A percentile compares a stretch with the other conserved stretches of the same genome.
These are phyloP conservation scores for Colletotrichum gigasporum DNA, from an alignment of 2,329 filamentous ascomycete species.

Conservation along the genomic window DNA sequence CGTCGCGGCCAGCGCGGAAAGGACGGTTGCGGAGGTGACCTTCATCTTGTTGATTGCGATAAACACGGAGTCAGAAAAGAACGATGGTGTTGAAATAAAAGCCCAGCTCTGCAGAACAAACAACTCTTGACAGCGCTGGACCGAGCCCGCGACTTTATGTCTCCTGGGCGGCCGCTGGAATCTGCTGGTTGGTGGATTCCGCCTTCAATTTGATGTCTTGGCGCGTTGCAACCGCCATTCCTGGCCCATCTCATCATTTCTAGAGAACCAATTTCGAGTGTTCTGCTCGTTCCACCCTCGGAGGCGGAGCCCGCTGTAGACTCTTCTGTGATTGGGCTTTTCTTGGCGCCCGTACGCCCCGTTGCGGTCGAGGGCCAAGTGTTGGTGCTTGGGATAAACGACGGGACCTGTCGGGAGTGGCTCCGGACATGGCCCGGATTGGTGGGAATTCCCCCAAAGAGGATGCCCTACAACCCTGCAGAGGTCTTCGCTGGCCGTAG, in stretches of 20 bases:
- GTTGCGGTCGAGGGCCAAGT: background rate
- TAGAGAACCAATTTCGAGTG: background rate
- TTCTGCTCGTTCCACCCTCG: background rate
- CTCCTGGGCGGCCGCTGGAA: too few species aligned
- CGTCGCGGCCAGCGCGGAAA: constrained; percentile 30
- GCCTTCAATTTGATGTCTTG: background rate
- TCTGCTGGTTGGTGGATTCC: constrained; percentile 6
- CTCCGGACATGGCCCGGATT: constrained; percentile 8
- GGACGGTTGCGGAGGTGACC: background rate
- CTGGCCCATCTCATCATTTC: background rate
- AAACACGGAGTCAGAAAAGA: background rate
- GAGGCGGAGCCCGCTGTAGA: background rate
- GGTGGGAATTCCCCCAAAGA: constrained; percentile 2
- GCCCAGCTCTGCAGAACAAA: background rate
- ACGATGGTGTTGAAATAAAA: background rate
- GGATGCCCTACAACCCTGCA: background rate
- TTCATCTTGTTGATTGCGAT: background rate
- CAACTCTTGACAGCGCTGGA: rapidly evolving
- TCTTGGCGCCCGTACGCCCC: background rate
- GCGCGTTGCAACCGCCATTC: background rate
- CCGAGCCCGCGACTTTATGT: background rate
- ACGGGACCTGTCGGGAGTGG: background rate
- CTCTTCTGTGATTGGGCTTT: background rate
- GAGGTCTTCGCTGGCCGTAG: background rate
- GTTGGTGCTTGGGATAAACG: background rate